A percentile compares a stretch with the other conserved stretches of the same genome.
Evolutionary conservation across 345 rosid species (phyloP).

Genomic region (Pugionium dolabratum): DNA sequence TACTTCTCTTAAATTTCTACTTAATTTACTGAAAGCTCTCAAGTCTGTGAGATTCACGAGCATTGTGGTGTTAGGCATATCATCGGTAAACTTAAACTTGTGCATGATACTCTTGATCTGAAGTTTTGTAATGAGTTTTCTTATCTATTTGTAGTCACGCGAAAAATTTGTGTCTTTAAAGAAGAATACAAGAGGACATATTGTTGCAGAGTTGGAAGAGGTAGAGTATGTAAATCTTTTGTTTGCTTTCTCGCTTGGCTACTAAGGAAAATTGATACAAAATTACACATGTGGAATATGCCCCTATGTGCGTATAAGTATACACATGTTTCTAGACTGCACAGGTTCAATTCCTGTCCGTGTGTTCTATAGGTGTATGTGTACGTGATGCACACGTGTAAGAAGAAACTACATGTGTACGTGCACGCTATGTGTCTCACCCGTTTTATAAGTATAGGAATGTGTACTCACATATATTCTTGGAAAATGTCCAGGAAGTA

Average conservation of each 20-base stretch:
- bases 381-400: not conserved
- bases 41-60: not conserved
- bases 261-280: conserved; percentile 2
- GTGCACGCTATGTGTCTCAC: not conserved
- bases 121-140: conserved; percentile 26
- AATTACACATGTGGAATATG: not conserved
- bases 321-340: conserved; percentile 2
- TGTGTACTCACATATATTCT: not conserved
- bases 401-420: not conserved
- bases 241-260: conserved; percentile 6
- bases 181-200: conserved; percentile 72
- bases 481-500: conserved; percentile 1
- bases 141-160: conserved; percentile 62
- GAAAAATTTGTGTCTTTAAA: conserved; percentile 87
- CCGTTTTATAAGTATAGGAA: not conserved
- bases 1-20: too few relatives aligned
- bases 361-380: conserved; percentile 6
- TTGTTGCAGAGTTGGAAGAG: conserved; percentile 88
- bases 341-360: not conserved
- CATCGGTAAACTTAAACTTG: not conserved
- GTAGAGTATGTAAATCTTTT: conserved; percentile 39
- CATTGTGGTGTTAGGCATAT: not conserved
- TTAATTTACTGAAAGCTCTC: not conserved
- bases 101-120: conserved; percentile 13
- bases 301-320: not conserved